Percentiles rank a stretch among this genome's conserved stretches.
Evolutionary conservation across 1,284 basidiomycete genomes (phyloP).

Genomic region (Grifola frondosa): DNA sequence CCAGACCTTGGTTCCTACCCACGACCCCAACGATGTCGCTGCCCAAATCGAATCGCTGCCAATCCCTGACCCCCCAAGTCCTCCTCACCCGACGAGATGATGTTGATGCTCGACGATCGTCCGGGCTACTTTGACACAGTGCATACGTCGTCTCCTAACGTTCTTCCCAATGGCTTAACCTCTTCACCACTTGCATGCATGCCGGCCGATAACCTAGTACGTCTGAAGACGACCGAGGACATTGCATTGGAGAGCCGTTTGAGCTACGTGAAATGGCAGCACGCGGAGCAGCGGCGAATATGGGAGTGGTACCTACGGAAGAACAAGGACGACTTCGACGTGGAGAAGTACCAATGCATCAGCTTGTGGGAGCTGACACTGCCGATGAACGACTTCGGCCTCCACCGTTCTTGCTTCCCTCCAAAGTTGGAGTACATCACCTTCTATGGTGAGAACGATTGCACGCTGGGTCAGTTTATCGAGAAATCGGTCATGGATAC

Average conservation of each 20-base stretch:
- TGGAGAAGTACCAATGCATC: conserved; percentile 93
- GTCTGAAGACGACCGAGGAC: conserved; percentile 51
- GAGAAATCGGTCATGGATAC: conserved; percentile 77
- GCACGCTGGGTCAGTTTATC: conserved; percentile 90
- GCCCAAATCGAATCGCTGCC: conserved; percentile 71
- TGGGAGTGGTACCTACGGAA: conserved; percentile 92
- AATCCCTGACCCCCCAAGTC: conserved; percentile 45
- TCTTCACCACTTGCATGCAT: conserved; percentile 27
- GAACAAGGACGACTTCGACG: conserved; percentile 81
- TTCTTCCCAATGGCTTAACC: conserved; percentile 17
- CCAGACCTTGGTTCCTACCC: conserved; percentile 19
- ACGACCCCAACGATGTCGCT: conserved; percentile 54
- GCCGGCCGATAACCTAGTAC: conserved; percentile 39
- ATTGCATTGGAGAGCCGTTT: conserved; percentile 74
- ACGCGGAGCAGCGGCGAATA: conserved; percentile 81
- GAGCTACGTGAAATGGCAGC: conserved; percentile 71
- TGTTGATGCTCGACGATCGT: conserved; percentile 23
- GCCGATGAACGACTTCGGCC: conserved; percentile 65
- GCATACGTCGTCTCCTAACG: conserved; percentile 25
- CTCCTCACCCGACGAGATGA: conserved; percentile 39
- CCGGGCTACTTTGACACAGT: conserved; percentile 46
- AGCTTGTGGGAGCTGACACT: conserved; percentile 74
- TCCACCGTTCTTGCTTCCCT: conserved; percentile 68
- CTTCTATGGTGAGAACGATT: conserved; percentile 93
- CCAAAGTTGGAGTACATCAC: conserved; percentile 73